Conservation (phyloP, 129 eudicot species). For the Flaveria ramosissima region DNA sequence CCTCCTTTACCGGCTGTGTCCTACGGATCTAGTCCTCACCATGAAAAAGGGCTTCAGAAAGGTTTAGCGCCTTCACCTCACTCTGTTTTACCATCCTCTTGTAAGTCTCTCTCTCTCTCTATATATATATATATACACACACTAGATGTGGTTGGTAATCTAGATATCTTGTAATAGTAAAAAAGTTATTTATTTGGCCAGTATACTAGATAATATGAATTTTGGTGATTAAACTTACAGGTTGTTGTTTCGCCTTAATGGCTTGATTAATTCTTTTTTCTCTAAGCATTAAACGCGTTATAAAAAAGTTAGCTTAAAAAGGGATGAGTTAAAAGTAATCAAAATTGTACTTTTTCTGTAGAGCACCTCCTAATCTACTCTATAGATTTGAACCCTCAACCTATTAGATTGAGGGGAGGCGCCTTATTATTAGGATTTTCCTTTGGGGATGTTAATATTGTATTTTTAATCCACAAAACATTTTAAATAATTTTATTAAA, state of each 20-base stretch:
- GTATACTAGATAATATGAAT: neutral
- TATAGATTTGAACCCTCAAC: no score
- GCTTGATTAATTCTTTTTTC: neutral
- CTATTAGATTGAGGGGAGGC: no score
- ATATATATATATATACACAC: no score
- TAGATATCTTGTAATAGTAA: no score
- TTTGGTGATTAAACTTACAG: neutral
- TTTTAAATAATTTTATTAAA: neutral
- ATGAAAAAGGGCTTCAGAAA: conserved; percentile 31
- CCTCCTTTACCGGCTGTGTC: conserved; percentile 52
- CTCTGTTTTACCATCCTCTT: conserved; percentile 34
- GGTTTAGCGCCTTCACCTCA: conserved; percentile 44
- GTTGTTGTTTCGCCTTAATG: neutral
- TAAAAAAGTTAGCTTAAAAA: neutral
- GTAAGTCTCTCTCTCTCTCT: conserved; percentile 55
- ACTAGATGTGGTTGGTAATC: no score
- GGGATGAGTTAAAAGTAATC: neutral
- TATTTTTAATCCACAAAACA: neutral
- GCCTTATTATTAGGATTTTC: no score
- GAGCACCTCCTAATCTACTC: no score
- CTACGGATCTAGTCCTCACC: conserved; percentile 43
- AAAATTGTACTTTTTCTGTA: neutral
- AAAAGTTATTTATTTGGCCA: conserved; percentile 3
- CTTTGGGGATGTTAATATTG: no score
- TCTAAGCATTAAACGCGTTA: neutral